These are phyloP conservation scores for Saccharomyces pastorianus DNA, from an alignment of 1,139 yeast genomes.

Conservation along the genomic window DNA sequence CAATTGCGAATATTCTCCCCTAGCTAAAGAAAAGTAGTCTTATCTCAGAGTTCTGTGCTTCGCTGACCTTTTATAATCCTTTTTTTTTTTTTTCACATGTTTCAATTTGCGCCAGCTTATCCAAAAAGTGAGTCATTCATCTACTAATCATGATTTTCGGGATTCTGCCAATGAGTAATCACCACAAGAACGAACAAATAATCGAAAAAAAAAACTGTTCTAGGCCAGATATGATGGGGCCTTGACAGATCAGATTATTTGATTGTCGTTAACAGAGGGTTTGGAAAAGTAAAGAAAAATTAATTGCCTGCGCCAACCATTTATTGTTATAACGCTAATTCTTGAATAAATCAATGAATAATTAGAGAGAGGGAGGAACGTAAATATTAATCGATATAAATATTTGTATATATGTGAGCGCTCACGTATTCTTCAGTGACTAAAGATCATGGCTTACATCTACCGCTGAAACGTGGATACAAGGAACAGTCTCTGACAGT, in stretches of 20 bases:
- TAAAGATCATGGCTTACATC: constrained; percentile 77
- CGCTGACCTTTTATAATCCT: background rate
- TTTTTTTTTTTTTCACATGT: background rate
- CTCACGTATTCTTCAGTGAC: background rate
- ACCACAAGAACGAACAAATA: background rate
- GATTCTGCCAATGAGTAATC: background rate
- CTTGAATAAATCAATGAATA: background rate
- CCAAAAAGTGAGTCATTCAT: background rate
- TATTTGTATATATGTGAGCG: background rate
- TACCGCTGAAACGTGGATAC: constrained; percentile 95
- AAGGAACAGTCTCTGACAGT: constrained; percentile 96
- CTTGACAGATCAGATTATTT: too few species aligned
- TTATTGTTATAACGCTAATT: background rate
- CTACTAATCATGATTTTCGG: background rate
- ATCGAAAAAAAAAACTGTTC: background rate
- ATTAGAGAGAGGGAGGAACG: background rate
- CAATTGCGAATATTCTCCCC: background rate
- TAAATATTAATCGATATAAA: background rate
- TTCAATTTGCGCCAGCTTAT: background rate
- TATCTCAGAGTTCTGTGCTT: background rate
- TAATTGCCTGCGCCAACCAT: background rate
- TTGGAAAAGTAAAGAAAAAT: too few species aligned
- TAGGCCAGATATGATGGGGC: background rate
- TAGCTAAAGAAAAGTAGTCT: background rate
- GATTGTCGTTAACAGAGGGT: too few species aligned